Evolutionary conservation across 2,329 filamentous ascomycete genomes (phyloP), one percentile per base, ranked within the genome.

Genomic region (Simplicillium aogashimaense): DNA sequence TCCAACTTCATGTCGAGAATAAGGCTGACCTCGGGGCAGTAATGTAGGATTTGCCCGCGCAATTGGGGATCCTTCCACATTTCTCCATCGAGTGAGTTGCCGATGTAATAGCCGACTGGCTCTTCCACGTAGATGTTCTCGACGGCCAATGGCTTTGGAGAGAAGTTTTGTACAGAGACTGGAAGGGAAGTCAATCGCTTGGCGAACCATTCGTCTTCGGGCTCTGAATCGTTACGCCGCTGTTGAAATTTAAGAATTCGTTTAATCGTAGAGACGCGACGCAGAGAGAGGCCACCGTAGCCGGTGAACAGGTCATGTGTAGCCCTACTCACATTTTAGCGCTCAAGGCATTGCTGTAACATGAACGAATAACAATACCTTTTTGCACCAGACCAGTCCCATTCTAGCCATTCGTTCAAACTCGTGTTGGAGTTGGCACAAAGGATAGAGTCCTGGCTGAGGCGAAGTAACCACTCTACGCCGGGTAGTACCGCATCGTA

Each of bases 1-100:
- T 72, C 67, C 10, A 74, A 54, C 53, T 73, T 74, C 73, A 77
- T 76, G 33, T 70, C 65, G 61, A 76, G 64, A 43, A 74, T 69
- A 51, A 76, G 59, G 46, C 61, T 66, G 15, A 77, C 52, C 53
- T 77, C 73, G 2, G 73, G 74, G 45, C 74, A 77, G 54, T 76
- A 77, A 14, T 67, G 58, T 45, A 74, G 69, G 17, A 74, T 72
- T 39, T 61, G 53, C 46, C 66, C 61, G 29, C 73, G 59, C 44
- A 64, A 58, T 2, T 47, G 50, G 2, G 53, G 55, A 37, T 68
- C 55, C 42, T 63, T 63, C 72, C 72, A 76, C 13, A 74, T 64
- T 3, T 51, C 56, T 16, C 64, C 61, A 15, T 60, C 50, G 4
- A 75, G 53, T 16, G 55, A 46, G 3, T 43, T 49, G 33, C 70